Evolutionary conservation across 306 rosid genomes (phyloP).

Genomic region (Geum urbanum): DNA sequence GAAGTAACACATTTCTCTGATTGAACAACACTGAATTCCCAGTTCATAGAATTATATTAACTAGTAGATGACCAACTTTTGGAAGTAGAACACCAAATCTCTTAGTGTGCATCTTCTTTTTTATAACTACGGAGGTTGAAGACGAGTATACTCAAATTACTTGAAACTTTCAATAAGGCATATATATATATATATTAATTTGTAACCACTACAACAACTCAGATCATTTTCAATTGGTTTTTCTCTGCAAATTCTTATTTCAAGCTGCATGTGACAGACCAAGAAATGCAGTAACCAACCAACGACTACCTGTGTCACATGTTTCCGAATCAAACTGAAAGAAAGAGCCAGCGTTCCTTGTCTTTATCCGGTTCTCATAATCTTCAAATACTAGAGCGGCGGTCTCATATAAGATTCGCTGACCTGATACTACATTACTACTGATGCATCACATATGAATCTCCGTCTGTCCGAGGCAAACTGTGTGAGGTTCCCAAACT

Average conservation of each 20-base stretch:
- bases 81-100: neutral
- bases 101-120: too few species aligned
- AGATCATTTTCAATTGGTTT: neutral
- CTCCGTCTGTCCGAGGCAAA: neutral
- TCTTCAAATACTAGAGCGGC: constrained; percentile 6
- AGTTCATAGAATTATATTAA: neutral
- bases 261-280: neutral
- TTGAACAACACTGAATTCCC: neutral
- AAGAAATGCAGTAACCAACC: neutral
- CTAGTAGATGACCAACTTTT: neutral
- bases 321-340: constrained; percentile 11
- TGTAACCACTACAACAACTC: neutral
- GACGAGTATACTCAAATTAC: neutral
- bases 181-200: too few species aligned
- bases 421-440: neutral
- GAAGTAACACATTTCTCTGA: neutral
- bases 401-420: neutral
- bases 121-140: neutral
- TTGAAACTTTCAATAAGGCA: neutral
- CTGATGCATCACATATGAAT: too few species aligned
- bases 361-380: constrained; percentile 24
- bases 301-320: neutral
- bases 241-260: neutral
- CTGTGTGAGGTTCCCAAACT: neutral
- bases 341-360: constrained; percentile 30